Evolutionary conservation across 2,329 filamentous ascomycete genomes (phyloP).

Genomic region (Curvularia eragrostidis): DNA sequence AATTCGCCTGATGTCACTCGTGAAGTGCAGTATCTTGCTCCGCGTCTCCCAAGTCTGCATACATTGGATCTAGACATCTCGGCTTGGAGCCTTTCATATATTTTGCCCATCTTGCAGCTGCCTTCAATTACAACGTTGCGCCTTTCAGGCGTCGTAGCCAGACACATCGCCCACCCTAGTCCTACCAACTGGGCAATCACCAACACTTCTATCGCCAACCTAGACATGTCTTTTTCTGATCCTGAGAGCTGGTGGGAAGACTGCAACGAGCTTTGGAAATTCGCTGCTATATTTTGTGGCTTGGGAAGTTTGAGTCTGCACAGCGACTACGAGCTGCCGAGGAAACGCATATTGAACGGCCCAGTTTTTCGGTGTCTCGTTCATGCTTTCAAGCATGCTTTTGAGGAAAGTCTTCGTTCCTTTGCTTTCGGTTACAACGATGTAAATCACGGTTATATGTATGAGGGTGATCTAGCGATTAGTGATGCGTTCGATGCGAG

Average conservation of each 20-base stretch:
- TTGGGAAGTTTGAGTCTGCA: constrained; percentile 8
- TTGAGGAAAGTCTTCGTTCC: constrained; percentile 13
- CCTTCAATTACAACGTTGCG: constrained; percentile 7
- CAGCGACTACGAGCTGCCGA: neutral
- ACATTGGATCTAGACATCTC: constrained; percentile 7
- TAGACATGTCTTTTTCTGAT: constrained; percentile 14
- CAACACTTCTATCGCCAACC: constrained; percentile 8
- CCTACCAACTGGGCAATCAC: constrained; percentile 7
- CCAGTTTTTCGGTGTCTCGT: constrained; percentile 13
- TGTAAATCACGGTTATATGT: neutral
- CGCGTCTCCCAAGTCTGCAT: constrained; percentile 7
- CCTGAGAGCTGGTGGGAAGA: constrained; percentile 1
- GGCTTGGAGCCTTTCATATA: neutral
- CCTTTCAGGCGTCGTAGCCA: constrained; percentile 2
- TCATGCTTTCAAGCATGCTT: constrained; percentile 10
- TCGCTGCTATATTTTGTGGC: constrained; percentile 8
- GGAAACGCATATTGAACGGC: constrained; percentile 1
- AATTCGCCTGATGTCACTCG: neutral
- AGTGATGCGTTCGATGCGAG: constrained; percentile 6
- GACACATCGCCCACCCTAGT: neutral
- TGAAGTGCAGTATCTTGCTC: neutral
- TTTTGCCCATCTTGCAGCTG: constrained; percentile 6
- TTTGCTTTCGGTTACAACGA: constrained; percentile 13
- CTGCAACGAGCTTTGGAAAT: constrained; percentile 6
- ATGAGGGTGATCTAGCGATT: neutral